Percentiles rank a stretch among this genome's conserved stretches.
Evolutionary conservation across 768 basidiomycete species (phyloP).

Genomic region (Roridomyces roridus): DNA sequence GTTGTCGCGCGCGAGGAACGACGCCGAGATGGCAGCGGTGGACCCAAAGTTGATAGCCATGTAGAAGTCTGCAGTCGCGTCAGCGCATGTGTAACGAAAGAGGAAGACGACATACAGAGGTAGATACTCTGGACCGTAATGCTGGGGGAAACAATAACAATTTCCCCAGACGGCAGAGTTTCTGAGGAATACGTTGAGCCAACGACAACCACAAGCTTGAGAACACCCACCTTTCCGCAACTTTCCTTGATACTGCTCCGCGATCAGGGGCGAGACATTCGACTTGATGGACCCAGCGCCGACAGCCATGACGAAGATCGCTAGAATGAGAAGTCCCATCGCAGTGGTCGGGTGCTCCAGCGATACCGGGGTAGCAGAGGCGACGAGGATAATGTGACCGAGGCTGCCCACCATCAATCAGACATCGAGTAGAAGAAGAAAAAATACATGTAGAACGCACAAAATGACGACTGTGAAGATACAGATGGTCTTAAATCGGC

Average conservation of each 20-base stretch:
- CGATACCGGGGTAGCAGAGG: conserved; percentile 48
- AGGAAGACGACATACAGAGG: conserved; percentile 39
- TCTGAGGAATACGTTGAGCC: conserved; percentile 24
- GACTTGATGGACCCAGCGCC: conserved; percentile 55
- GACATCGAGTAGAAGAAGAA: conserved; percentile 1
- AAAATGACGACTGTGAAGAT: conserved; percentile 56
- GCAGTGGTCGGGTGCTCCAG: conserved; percentile 45
- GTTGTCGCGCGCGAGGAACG: conserved; percentile 56
- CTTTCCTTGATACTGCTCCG: conserved; percentile 60
- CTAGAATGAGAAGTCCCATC: conserved; percentile 48
- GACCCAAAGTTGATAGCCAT: conserved; percentile 52
- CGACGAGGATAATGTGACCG: conserved; percentile 55
- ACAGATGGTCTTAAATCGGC: conserved; percentile 67
- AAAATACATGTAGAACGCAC: conserved; percentile 28
- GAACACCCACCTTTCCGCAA: conserved; percentile 44
- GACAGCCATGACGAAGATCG: conserved; percentile 54
- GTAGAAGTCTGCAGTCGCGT: conserved; percentile 44
- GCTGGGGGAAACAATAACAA: conserved; percentile 58
- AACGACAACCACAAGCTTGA: too few relatives aligned
- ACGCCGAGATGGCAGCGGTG: conserved; percentile 51
- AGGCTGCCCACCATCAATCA: conserved; percentile 27
- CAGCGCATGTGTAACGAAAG: background rate
- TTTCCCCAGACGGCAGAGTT: conserved; percentile 52
- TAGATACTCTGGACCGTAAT: conserved; percentile 58
- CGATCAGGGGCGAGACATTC: conserved; percentile 64